Percentiles rank a stretch among this genome's conserved stretches.
Evolutionary conservation across 139 green algal genomes (phyloP).

Genomic region (Dunaliella primolecta): DNA sequence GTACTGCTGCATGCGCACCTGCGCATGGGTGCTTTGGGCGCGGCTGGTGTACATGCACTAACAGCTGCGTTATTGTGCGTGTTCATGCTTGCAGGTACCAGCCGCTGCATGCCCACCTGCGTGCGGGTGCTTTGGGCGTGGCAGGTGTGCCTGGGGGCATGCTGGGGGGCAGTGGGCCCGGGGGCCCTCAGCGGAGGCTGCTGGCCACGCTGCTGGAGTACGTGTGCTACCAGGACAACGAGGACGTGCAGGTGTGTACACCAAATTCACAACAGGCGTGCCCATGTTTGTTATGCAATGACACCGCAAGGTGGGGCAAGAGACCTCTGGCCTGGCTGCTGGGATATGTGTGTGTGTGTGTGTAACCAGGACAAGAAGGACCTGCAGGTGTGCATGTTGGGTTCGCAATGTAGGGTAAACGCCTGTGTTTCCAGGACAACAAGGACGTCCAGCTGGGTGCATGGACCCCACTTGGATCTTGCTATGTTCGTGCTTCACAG

Average conservation of each 20-base stretch:
- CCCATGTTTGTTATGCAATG: too few species aligned
- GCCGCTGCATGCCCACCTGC: constrained; percentile 23
- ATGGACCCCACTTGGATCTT: too few species aligned
- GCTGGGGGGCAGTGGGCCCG: constrained; percentile 1
- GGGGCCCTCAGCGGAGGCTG: constrained; percentile 1
- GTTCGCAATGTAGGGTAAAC: neutral
- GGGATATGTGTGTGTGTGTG: too few species aligned
- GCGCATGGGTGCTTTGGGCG: neutral
- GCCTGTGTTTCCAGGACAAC: neutral
- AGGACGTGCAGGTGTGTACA: constrained; percentile 43
- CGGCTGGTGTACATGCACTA: neutral
- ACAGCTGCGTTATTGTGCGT: too few species aligned
- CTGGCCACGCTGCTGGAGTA: constrained; percentile 53
- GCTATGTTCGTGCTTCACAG: too few species aligned
- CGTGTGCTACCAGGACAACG: constrained; percentile 61
- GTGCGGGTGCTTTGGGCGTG: neutral
- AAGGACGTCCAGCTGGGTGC: neutral
- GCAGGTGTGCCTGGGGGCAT: neutral
- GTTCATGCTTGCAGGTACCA: constrained; percentile 28
- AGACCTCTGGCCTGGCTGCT: too few species aligned
- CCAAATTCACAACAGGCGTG: neutral
- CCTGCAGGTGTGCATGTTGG: neutral
- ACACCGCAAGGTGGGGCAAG: too few species aligned
- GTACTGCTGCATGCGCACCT: constrained; percentile 24
- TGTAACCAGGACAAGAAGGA: too few species aligned